Percentiles rank a stretch among this genome's conserved stretches.
These are phyloP conservation scores for Salix arbutifolia DNA, from an alignment of 345 rosid genomes.

Conservation along the genomic window DNA sequence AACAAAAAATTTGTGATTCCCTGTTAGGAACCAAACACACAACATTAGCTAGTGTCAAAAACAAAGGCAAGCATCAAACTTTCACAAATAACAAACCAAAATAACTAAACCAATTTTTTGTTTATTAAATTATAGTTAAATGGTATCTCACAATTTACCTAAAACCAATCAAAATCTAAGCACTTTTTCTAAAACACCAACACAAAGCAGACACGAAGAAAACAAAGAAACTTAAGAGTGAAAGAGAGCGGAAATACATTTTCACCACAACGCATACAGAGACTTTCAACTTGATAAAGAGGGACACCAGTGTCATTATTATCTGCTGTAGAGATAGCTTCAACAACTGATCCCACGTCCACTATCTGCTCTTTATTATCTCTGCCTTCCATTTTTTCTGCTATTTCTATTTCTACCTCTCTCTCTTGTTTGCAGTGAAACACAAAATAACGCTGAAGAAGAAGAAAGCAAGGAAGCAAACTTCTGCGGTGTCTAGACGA, in stretches of 20 bases:
- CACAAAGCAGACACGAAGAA: neutral
- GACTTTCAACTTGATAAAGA: conserved; percentile 79
- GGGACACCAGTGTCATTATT: conserved; percentile 51
- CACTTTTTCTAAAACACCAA: neutral
- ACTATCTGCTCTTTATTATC: conserved; percentile 3
- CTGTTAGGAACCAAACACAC: conserved; percentile 29
- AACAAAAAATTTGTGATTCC: conserved; percentile 67
- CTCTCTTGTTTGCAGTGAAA: neutral
- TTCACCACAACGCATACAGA: conserved; percentile 86
- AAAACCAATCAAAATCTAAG: neutral
- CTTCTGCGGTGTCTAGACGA: neutral
- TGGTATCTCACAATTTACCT: neutral
- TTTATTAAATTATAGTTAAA: too few relatives aligned
- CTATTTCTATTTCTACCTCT: neutral
- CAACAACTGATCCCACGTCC: conserved; percentile 65
- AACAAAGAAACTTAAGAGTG: neutral
- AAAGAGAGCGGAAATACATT: conserved; percentile 39
- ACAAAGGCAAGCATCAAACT: neutral
- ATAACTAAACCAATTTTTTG: neutral
- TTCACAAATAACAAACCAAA: neutral
- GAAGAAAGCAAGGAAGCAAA: neutral
- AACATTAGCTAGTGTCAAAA: too few relatives aligned
- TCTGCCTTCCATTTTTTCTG: neutral
- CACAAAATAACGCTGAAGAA: neutral
- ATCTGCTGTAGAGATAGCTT: conserved; percentile 51